A percentile compares a stretch with the other conserved stretches of the same genome.
These are phyloP conservation scores for Talaromyces ruber DNA, from an alignment of 495 filamentous ascomycete genomes.

Conservation along the genomic window DNA sequence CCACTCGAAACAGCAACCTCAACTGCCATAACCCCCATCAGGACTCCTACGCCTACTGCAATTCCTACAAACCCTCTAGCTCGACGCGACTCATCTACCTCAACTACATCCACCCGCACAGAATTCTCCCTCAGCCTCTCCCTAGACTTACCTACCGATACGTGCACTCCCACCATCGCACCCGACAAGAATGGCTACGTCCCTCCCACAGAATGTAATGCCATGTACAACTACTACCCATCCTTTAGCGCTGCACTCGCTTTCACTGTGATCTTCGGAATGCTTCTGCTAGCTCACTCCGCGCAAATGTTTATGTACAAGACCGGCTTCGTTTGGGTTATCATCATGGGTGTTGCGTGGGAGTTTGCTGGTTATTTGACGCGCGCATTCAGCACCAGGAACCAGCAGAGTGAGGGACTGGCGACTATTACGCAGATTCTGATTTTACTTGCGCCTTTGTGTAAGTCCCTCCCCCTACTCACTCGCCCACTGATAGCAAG, in stretches of 20 bases:
- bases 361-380: constrained; percentile 22
- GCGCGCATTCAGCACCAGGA: constrained; percentile 14
- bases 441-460: constrained; percentile 14
- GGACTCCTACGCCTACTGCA: background rate
- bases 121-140: background rate
- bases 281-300: constrained; percentile 26
- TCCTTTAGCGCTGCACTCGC: constrained; percentile 15
- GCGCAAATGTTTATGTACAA: constrained; percentile 23
- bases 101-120: background rate
- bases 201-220: constrained; percentile 26
- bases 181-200: constrained; percentile 35
- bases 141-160: constrained; percentile 9
- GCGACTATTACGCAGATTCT: constrained; percentile 10
- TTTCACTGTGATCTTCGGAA: constrained; percentile 29
- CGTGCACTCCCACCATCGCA: constrained; percentile 17
- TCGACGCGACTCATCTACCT: background rate
- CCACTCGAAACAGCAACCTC: background rate
- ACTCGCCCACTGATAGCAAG: background rate
- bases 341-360: constrained; percentile 24
- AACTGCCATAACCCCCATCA: background rate
- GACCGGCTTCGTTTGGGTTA: constrained; percentile 33
- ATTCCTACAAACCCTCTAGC: background rate
- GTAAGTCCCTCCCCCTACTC: constrained; percentile 9
- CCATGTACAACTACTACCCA: constrained; percentile 25
- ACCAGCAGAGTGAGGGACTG: constrained; percentile 14